phyloP scores from a whole-genome alignment of 2,329 filamentous ascomycete species.

The Trichoderma pleuroti region DNA sequence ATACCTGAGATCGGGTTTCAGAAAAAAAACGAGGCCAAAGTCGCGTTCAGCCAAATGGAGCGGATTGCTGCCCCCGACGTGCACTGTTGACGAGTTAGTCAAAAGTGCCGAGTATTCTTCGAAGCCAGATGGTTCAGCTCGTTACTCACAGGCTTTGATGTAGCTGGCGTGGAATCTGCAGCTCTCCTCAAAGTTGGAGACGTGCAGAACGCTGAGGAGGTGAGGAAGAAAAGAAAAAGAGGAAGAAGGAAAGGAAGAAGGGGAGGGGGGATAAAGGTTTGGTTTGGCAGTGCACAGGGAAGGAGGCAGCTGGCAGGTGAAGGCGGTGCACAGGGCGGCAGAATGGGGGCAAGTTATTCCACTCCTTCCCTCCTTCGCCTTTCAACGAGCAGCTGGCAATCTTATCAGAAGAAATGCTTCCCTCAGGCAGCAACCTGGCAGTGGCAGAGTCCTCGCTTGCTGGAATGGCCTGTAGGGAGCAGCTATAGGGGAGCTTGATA shows the following conservation, averaged over 20 bases:
- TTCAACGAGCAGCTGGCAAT: neutral
- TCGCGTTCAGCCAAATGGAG: neutral
- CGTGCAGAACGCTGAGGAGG: neutral
- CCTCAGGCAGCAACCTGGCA: neutral
- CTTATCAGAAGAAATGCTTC: neutral
- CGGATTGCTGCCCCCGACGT: neutral
- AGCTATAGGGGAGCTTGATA: neutral
- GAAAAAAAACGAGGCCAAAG: neutral
- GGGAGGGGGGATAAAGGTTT: too few species aligned
- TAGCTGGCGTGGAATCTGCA: neutral
- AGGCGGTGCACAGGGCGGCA: conserved; percentile 9
- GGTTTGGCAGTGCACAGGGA: neutral
- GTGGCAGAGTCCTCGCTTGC: neutral
- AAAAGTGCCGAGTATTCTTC: too few species aligned
- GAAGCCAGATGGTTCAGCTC: neutral
- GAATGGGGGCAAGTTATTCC: conserved; percentile 17
- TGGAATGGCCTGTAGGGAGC: neutral
- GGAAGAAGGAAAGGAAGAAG: neutral
- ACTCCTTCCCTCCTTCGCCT: neutral
- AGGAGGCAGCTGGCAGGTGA: neutral
- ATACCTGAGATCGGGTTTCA: neutral
- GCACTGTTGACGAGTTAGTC: neutral
- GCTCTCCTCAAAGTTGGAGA: neutral
- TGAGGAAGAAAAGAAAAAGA: neutral
- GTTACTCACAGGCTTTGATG: conserved; percentile 1